Base-by-base conservation (phyloP, 2,329 filamentous ascomycete species). In the Colletotrichum nymphaeae region DNA sequence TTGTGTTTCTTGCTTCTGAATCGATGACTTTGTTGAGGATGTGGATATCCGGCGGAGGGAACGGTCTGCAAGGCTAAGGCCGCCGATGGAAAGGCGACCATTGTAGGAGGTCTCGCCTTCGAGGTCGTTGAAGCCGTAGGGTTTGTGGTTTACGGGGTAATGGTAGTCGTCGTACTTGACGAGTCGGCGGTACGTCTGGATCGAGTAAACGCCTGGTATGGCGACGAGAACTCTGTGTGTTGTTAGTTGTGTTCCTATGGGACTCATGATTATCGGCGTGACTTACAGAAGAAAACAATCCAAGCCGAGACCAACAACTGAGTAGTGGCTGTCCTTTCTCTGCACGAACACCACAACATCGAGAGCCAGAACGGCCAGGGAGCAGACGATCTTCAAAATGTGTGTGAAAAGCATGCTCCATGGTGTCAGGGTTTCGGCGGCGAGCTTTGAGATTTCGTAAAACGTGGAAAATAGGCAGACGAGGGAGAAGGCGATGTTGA, bases 331-430 rank as follows among this genome's bases (percentile, higher is more conserved):
- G 60, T 89, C 86, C 24, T 81, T 80, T 28, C 82, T 80, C 66
- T 84, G 78, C 5, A 85, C 79, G 73, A 88, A 88, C n/a, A 89
- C 83, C 46, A 88, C 83, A 30, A 89, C 79, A 71, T 90, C 88
- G 30, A 91, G 81, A 1, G 81, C 86, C 28, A 90, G 80, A 30
- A 88, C 86, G 46, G 84, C 84, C 7, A 81, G 75, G 0, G 87
- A 83, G 24, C 88, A 84, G 0, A 84, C 83, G 56, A 87, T 74
- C 76, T 89, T 90, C 76, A 90, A 75, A 69, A 86, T 79, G 72
- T 89, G 86, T 22, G 85, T 86, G 74, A 87, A 86, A 4, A 90
- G 79, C 82, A 91, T 85, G 5, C 85, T 86, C 79, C 88, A 86
- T 2, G 89, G 88, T 12, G 89, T 90, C 67, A 91, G 78, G 1